These are phyloP conservation scores for Penicillium cosmopolitanum DNA, from an alignment of 495 filamentous ascomycete genomes.

Conservation along the genomic window DNA sequence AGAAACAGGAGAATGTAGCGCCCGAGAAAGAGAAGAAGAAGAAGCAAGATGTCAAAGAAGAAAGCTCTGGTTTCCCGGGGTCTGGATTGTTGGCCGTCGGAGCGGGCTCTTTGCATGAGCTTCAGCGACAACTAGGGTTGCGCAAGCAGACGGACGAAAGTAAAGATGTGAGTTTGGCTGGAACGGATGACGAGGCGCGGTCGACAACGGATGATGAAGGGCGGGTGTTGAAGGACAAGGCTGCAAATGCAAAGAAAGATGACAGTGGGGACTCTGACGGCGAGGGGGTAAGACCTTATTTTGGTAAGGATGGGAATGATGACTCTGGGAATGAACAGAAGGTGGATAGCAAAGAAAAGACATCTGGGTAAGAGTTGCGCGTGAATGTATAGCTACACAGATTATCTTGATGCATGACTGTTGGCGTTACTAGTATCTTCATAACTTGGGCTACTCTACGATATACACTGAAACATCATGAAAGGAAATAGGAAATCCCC, in stretches of 20 bases:
- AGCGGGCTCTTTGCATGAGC: slow-evolving; percentile 23
- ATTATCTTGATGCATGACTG: background rate
- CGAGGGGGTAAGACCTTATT: slow-evolving; percentile 38
- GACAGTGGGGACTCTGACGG: slow-evolving; percentile 33
- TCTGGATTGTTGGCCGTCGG: slow-evolving; percentile 12
- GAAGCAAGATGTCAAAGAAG: slow-evolving; percentile 12
- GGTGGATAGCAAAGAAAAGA: background rate
- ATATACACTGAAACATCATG: background rate
- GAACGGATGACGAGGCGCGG: slow-evolving; percentile 54
- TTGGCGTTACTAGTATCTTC: background rate
- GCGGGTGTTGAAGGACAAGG: slow-evolving; percentile 12
- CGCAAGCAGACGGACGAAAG: slow-evolving; percentile 63
- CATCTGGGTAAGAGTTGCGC: background rate
- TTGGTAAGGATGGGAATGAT: slow-evolving; percentile 15
- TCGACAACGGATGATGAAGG: slow-evolving; percentile 17
- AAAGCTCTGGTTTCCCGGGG: slow-evolving; percentile 3
- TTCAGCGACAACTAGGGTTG: slow-evolving; percentile 66
- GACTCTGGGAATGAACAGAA: background rate
- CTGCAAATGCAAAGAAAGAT: slow-evolving; percentile 14
- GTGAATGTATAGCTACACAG: background rate
- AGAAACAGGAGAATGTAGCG: slow-evolving; percentile 14
- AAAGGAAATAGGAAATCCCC: slow-evolving; percentile 3
- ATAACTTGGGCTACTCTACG: no score
- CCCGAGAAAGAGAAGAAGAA: background rate
- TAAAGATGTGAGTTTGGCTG: slow-evolving; percentile 67